Evolutionary conservation across 2,329 filamentous ascomycete genomes (phyloP).

Genomic region (Rutstroemia sp.): DNA sequence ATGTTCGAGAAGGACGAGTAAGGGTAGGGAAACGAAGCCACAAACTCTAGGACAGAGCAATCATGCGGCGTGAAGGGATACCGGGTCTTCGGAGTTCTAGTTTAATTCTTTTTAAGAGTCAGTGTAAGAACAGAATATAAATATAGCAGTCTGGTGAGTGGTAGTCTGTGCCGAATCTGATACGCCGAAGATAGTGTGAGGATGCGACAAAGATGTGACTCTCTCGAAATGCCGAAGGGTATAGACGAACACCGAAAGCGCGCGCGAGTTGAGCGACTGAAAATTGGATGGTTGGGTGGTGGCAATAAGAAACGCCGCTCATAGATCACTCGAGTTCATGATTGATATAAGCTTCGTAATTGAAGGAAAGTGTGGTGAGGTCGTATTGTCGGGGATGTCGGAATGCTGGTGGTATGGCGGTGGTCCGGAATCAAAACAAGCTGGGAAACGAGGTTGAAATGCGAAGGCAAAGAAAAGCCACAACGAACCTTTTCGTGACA

Average conservation of each 20-base stretch:
- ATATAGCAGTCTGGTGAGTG: slow-evolving; percentile 2
- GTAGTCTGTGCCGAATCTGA: slow-evolving; percentile 16
- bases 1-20: slow-evolving; percentile 10
- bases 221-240: not conserved
- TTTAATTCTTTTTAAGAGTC: slow-evolving; percentile 14
- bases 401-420: not conserved
- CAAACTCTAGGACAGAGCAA: slow-evolving; percentile 18
- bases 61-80: slow-evolving; percentile 21
- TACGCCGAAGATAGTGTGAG: slow-evolving; percentile 8
- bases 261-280: not conserved
- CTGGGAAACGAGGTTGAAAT: not conserved
- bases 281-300: not conserved
- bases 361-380: not conserved
- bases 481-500: slow-evolving; percentile 9
- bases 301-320: not conserved
- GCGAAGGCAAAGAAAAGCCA: not conserved
- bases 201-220: slow-evolving; percentile 5
- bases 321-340: not conserved
- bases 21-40: slow-evolving; percentile 22
- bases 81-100: slow-evolving; percentile 12
- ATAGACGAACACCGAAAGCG: not conserved
- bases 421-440: slow-evolving; percentile 1
- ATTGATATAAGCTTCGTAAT: not conserved
- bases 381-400: not conserved
- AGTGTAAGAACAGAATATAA: slow-evolving; percentile 9